Evolutionary conservation across 352 stramenopile genomes (phyloP), one percentile per base, ranked within the genome.

Genomic region (Blastocystis hominis): DNA sequence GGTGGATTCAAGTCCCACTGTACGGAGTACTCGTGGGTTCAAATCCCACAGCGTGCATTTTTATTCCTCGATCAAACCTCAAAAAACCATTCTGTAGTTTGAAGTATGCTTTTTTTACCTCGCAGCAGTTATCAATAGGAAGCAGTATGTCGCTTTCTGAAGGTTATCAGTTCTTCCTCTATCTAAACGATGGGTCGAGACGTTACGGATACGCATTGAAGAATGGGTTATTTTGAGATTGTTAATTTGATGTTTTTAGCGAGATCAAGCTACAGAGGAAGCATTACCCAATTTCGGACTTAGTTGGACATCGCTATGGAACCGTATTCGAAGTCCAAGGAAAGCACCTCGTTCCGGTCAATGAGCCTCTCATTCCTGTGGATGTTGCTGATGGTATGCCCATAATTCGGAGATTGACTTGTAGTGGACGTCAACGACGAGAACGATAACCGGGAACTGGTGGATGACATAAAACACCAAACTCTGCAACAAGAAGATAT

Each of bases 31-130:
- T 84, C 72, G 72, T 84, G 72, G 72, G 72, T 84, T 84, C 72
- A 84, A 84, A 84, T 84, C 72, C 72, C 72, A 84, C 72, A 84
- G 72, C 72, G 72, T 84, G 72, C 72, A 84, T 66, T 68, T 84
- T 84, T 84, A 3, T 84, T 2, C 64, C 64, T 36, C 46, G 44
- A 9, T 30, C 50, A 30, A 30, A 30, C 24, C 24, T 30, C 50
- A 56, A 9, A 56, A 56, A 17, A 17, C 9, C 17, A 9, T 56
- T 56, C 50, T 56, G 9, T 56, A 20, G 50, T 56, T 56, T 9
- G 9, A 56, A 56, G 30, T 70, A 44, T 44, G 7, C 30, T 70
- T 20, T 70, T 24, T 15, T 24, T 30, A 46, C 0, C 2, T 13
- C 62, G 3, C 40, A 36, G 62, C 13, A 47, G 62, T 30, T 30